These are phyloP conservation scores for Earliella scabrosa DNA, from an alignment of 1,284 basidiomycete genomes.

Conservation along the genomic window DNA sequence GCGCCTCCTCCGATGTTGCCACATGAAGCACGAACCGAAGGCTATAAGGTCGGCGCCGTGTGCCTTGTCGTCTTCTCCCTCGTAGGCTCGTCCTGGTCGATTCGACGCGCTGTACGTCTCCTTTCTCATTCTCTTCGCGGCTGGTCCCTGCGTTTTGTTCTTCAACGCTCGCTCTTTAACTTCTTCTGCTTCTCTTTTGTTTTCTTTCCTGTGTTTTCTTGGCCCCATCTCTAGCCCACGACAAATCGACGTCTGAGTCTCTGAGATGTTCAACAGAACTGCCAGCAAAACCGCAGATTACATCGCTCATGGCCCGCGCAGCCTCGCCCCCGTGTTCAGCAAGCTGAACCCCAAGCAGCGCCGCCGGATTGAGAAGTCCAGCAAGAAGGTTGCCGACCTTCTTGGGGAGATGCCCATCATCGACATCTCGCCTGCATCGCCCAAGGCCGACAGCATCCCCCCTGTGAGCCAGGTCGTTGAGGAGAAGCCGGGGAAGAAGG, in stretches of 20 bases:
- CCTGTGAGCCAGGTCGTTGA: not conserved
- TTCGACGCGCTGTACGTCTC: conserved; percentile 7
- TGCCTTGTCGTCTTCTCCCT: not conserved
- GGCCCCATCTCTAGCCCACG: not conserved
- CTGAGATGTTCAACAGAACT: conserved; percentile 23
- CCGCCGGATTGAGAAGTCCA: conserved; percentile 22
- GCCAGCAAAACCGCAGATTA: conserved; percentile 15
- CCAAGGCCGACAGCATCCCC: not conserved
- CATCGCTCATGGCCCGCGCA: conserved; percentile 18
- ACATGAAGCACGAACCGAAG: not conserved
- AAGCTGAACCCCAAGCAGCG: conserved; percentile 28
- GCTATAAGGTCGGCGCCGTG: conserved; percentile 5
- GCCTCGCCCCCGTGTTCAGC: conserved; percentile 16
- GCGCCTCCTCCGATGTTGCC: not conserved
- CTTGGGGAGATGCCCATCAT: conserved; percentile 24
- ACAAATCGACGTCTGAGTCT: not conserved
- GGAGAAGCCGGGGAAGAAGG: conserved; percentile 9
- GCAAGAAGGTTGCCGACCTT: conserved; percentile 26
- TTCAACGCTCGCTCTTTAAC: conserved; percentile 1
- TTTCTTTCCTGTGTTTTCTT: not conserved
- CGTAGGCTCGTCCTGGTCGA: conserved; percentile 22
- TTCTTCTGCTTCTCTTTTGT: too few relatives aligned
- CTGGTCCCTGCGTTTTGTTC: conserved; percentile 15
- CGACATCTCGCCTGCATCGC: conserved; percentile 22
- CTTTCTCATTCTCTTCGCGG: conserved; percentile 4